Conservation (phyloP, 2,329 filamentous ascomycete species). For the Endoconidiophora laricicola region DNA sequence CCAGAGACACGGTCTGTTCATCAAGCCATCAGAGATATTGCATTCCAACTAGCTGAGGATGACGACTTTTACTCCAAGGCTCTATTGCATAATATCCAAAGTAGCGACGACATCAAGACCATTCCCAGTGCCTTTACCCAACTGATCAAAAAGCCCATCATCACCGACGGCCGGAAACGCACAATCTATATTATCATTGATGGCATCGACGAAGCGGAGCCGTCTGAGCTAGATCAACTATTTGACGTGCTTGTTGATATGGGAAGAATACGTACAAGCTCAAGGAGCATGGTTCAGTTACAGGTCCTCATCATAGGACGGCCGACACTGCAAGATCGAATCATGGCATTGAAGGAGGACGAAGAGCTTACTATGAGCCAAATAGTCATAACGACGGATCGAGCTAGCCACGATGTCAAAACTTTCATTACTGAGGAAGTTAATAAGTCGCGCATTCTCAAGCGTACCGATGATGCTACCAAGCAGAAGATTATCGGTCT, state of each 20-base stretch:
- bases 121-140: slow-evolving; percentile 27
- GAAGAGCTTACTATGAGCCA: slow-evolving; percentile 21
- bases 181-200: slow-evolving; percentile 29
- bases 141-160: slow-evolving; percentile 25
- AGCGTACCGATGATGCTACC: slow-evolving; percentile 19
- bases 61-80: slow-evolving; percentile 29
- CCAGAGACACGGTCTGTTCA: slow-evolving; percentile 28
- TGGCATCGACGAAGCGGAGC: slow-evolving; percentile 29
- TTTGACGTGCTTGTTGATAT: slow-evolving; percentile 15
- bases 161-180: slow-evolving; percentile 20
- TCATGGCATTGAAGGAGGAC: slow-evolving; percentile 22
- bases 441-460: slow-evolving; percentile 23
- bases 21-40: slow-evolving; percentile 28
- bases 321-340: slow-evolving; percentile 24
- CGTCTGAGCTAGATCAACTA: slow-evolving; percentile 22
- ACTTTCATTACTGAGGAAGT: slow-evolving; percentile 27
- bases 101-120: slow-evolving; percentile 26
- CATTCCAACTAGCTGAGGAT: slow-evolving; percentile 29
- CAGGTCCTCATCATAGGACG: slow-evolving; percentile 26
- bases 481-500: slow-evolving; percentile 23
- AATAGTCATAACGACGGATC: slow-evolving; percentile 26
- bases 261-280: slow-evolving; percentile 13
- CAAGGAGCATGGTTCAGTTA: slow-evolving; percentile 10
- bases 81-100: slow-evolving; percentile 21
- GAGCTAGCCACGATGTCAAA: slow-evolving; percentile 26